These are phyloP conservation scores for Cyclostephanos invisitatus DNA, from an alignment of 108 stramenopile genomes.

Conservation along the genomic window DNA sequence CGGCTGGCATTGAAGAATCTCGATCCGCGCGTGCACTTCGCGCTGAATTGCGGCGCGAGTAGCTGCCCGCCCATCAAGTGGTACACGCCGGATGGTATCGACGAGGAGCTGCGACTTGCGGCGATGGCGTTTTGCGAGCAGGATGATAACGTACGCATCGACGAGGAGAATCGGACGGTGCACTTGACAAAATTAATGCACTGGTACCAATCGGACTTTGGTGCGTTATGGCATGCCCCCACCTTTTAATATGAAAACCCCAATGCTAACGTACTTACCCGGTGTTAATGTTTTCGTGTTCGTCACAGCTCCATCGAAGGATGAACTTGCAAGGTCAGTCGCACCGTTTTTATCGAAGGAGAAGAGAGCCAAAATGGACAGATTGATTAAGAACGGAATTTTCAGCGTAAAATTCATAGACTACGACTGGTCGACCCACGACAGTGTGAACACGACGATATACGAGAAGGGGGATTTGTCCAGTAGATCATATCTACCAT, in stretches of 20 bases:
- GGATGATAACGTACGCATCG: slow-evolving; percentile 47
- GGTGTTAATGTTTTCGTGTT: neutral
- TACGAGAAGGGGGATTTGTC: slow-evolving; percentile 15
- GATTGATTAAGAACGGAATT: slow-evolving; percentile 24
- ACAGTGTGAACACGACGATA: slow-evolving; percentile 6
- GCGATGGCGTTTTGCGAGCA: slow-evolving; percentile 55
- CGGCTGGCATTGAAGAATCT: slow-evolving; percentile 19
- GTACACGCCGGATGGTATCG: slow-evolving; percentile 49
- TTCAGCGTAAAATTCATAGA: slow-evolving; percentile 29
- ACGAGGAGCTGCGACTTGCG: slow-evolving; percentile 55
- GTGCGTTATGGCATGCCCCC: slow-evolving; percentile 8
- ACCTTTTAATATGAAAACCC: neutral
- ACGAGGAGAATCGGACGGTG: slow-evolving; percentile 25
- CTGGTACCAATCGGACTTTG: slow-evolving; percentile 62
- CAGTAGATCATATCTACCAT: neutral
- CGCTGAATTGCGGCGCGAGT: slow-evolving; percentile 74
- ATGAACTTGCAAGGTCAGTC: slow-evolving; percentile 35
- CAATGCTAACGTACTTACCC: neutral
- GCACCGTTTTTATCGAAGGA: slow-evolving; percentile 37
- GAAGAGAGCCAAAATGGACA: slow-evolving; percentile 37
- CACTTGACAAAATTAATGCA: slow-evolving; percentile 50
- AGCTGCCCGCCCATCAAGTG: slow-evolving; percentile 65
- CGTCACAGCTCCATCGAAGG: slow-evolving; percentile 19
- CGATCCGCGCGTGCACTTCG: slow-evolving; percentile 78
- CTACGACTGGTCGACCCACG: slow-evolving; percentile 52